Evolutionary conservation across 1,139 yeast genomes (phyloP).

Genomic region (Hyphopichia pseudoburtonii): DNA sequence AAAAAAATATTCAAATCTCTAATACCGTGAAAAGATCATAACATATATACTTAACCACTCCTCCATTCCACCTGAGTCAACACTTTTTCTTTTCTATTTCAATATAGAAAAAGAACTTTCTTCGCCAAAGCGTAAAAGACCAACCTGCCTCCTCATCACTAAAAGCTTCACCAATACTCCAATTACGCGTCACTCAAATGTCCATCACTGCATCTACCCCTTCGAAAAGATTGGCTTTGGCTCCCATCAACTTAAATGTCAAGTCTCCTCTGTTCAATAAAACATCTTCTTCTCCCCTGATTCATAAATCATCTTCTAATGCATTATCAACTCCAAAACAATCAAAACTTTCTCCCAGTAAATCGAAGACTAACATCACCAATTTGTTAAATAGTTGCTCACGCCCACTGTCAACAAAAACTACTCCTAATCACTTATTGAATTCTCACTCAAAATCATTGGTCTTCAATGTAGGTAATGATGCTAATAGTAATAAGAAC

Average conservation of each 20-base stretch:
- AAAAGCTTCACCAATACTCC: too few species aligned
- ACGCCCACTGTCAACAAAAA: neutral
- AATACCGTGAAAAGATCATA: too few species aligned
- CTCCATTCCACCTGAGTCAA: neutral
- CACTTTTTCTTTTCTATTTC: neutral
- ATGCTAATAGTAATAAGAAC: neutral
- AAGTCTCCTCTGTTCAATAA: constrained; percentile 13
- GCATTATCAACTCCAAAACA: neutral
- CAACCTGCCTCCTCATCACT: too few species aligned
- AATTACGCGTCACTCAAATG: too few species aligned
- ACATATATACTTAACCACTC: too few species aligned
- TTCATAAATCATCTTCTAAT: neutral
- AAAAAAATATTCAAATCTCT: too few species aligned
- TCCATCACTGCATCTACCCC: constrained; percentile 10
- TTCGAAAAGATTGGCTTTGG: constrained; percentile 36
- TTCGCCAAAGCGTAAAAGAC: too few species aligned
- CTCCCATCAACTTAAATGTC: constrained; percentile 34
- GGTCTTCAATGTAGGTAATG: neutral
- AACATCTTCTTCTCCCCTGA: neutral
- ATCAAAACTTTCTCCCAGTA: neutral
- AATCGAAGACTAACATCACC: neutral
- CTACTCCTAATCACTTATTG: too few species aligned
- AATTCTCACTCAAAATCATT: too few species aligned
- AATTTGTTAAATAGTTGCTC: neutral
- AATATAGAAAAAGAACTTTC: too few species aligned